Conservation (phyloP, 2,329 filamentous ascomycete species). For the Colletotrichum brevisporum region DNA sequence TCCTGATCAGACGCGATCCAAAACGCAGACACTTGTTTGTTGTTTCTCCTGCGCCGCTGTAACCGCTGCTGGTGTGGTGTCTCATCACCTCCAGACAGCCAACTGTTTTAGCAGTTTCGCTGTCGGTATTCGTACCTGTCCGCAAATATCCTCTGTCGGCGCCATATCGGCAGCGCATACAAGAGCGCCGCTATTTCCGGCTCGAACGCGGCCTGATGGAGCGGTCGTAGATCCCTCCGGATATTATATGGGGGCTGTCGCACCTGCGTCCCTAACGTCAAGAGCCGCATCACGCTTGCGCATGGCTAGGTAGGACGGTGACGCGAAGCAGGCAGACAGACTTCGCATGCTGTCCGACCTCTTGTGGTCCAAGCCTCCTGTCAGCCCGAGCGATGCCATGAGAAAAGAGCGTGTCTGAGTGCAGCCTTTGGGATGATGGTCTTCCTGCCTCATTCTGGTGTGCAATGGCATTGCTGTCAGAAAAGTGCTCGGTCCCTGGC, state of each 20-base stretch:
- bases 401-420: background rate
- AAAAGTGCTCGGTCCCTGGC: background rate
- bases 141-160: background rate
- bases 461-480: background rate
- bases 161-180: constrained; percentile 15
- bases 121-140: too few species aligned
- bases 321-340: background rate
- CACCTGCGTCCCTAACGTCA: background rate
- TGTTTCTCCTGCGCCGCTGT: constrained; percentile 25
- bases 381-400: background rate
- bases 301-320: background rate
- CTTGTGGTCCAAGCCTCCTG: background rate
- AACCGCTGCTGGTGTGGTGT: constrained; percentile 19
- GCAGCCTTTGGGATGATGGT: background rate
- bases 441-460: background rate
- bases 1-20: constrained; percentile 28
- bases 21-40: constrained; percentile 30
- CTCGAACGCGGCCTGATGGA: background rate
- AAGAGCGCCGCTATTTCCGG: background rate
- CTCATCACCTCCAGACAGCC: constrained; percentile 4
- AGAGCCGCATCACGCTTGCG: background rate
- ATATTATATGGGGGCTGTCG: constrained; percentile 14
- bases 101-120: too few species aligned
- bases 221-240: constrained; percentile 2
- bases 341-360: background rate